These are phyloP conservation scores for Lipomyces starkeyi DNA, from an alignment of 805 yeast genomes.

Conservation along the genomic window DNA sequence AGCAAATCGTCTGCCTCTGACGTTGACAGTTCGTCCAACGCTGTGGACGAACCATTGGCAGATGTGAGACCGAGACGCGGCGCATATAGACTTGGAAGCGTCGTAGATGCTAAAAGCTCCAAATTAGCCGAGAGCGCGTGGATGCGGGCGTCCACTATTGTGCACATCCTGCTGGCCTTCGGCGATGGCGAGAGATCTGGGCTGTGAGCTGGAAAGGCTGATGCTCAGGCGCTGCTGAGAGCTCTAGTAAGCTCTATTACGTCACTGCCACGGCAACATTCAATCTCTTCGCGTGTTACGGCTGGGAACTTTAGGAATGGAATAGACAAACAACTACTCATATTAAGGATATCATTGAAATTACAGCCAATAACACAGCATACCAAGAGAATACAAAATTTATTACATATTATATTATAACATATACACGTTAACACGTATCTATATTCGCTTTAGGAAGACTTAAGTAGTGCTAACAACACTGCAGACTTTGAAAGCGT, in stretches of 20 bases:
- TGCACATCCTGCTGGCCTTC: conserved; percentile 14
- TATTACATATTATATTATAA: too few relatives aligned
- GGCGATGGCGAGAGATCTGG: background rate
- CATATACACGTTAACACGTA: too few relatives aligned
- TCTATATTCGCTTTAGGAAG: too few relatives aligned
- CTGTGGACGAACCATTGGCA: conserved; percentile 10
- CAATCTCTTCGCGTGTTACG: too few relatives aligned
- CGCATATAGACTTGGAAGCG: conserved; percentile 29
- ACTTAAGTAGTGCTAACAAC: too few relatives aligned
- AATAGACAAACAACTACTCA: too few relatives aligned
- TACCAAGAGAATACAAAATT: too few relatives aligned
- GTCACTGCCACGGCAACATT: background rate
- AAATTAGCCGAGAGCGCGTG: conserved; percentile 26
- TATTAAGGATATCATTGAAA: too few relatives aligned
- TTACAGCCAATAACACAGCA: too few relatives aligned
- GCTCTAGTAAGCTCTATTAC: background rate
- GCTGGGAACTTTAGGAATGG: too few relatives aligned
- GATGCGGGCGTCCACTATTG: conserved; percentile 29
- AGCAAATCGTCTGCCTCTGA: background rate
- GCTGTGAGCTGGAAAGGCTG: background rate
- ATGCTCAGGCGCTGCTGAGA: too few relatives aligned
- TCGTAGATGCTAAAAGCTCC: conserved; percentile 27
- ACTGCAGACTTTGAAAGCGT: background rate
- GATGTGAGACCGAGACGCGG: conserved; percentile 15
- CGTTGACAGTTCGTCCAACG: background rate